Percentiles rank a stretch among this genome's conserved stretches.
phyloP scores from a whole-genome alignment of 1,284 basidiomycete genomes.

The Marasmius oreades region DNA sequence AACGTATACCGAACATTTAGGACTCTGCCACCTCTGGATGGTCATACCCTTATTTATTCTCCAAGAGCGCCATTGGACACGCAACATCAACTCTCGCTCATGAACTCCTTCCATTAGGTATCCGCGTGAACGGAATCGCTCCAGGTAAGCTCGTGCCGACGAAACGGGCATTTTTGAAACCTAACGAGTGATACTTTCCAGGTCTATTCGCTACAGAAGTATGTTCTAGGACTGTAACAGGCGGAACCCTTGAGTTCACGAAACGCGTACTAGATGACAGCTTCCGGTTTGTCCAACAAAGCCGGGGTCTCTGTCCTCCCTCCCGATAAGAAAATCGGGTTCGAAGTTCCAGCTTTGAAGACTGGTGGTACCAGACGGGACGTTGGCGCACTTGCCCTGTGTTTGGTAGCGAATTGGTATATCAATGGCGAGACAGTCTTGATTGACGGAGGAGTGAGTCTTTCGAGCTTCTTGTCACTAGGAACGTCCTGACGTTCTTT shows the following conservation, averaged over 20 bases:
- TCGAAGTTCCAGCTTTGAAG: conserved; percentile 33
- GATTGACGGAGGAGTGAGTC: conserved; percentile 47
- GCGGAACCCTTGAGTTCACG: not conserved
- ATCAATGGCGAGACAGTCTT: conserved; percentile 51
- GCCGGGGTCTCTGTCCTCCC: conserved; percentile 30
- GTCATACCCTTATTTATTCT: conserved; percentile 46
- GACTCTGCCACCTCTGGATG: conserved; percentile 38
- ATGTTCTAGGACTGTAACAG: not conserved
- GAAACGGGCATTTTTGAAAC: not conserved
- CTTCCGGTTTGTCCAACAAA: conserved; percentile 20
- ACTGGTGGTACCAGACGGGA: conserved; percentile 39
- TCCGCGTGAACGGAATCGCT: conserved; percentile 55
- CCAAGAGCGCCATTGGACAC: conserved; percentile 49
- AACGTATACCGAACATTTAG: conserved; percentile 17
- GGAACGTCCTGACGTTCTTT: not conserved
- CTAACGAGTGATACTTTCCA: not conserved
- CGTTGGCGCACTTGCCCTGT: conserved; percentile 43
- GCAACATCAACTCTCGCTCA: conserved; percentile 47
- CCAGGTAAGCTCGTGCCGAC: conserved; percentile 28
- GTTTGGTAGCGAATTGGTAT: conserved; percentile 46
- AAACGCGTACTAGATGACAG: conserved; percentile 22
- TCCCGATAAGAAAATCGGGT: conserved; percentile 18
- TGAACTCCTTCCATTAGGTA: conserved; percentile 47
- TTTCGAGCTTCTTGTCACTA: not conserved
- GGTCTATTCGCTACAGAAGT: conserved; percentile 18